These are phyloP conservation scores for Mortierella sp. DNA, from an alignment of 371 early-diverging fungal genomes.

Conservation along the genomic window DNA sequence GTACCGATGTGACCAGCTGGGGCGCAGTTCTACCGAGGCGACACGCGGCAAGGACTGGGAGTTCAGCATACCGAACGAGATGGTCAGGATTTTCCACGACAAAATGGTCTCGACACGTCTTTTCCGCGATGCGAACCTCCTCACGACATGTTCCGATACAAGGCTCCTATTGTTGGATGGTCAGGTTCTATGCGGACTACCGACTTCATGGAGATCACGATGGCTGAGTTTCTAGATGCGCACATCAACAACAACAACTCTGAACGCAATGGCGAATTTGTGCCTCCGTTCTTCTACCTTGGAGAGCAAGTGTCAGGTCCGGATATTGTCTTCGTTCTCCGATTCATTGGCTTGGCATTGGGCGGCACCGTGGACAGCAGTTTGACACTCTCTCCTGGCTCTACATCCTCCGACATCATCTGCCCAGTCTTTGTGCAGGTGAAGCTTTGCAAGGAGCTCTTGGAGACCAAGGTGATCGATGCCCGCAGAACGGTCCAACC, in stretches of 20 bases:
- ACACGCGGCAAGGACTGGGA: constrained; percentile 25
- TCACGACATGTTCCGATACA: constrained; percentile 19
- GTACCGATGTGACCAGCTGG: neutral
- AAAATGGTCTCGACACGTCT: constrained; percentile 12
- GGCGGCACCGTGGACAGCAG: neutral
- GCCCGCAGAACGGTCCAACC: constrained; percentile 18
- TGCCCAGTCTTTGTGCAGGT: constrained; percentile 27
- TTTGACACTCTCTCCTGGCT: neutral
- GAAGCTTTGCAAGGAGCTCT: constrained; percentile 12
- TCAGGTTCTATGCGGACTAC: constrained; percentile 13
- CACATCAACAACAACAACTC: constrained; percentile 19
- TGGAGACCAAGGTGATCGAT: neutral
- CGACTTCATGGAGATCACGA: constrained; percentile 7
- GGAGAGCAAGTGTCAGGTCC: constrained; percentile 23
- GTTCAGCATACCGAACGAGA: constrained; percentile 15
- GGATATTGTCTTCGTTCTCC: constrained; percentile 38
- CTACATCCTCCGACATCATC: neutral
- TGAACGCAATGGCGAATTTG: neutral
- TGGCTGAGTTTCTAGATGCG: constrained; percentile 32
- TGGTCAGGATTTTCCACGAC: constrained; percentile 17
- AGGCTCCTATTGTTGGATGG: constrained; percentile 26
- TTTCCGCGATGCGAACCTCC: constrained; percentile 10
- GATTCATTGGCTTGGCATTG: constrained; percentile 13
- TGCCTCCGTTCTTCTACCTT: constrained; percentile 39
- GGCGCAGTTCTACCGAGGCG: constrained; percentile 4